Conservation (phyloP, 2,329 filamentous ascomycete genomes). For the Epichloe scottii region DNA sequence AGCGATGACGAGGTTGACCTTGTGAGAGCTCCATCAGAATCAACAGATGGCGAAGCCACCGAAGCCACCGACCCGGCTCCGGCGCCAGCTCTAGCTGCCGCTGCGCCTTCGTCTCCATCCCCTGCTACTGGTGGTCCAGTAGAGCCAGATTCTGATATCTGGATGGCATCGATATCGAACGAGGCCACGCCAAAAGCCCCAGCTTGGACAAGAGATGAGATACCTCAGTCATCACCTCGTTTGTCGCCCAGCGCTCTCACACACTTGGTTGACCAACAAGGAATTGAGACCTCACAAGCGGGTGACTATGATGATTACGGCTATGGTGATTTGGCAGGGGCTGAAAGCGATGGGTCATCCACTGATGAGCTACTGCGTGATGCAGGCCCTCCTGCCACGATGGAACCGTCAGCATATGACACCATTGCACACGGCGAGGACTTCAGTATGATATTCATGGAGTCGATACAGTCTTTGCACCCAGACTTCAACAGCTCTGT, state of each 20-base stretch:
- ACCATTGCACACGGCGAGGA: slow-evolving; percentile 38
- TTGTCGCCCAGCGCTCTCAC: slow-evolving; percentile 3
- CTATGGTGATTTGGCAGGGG: slow-evolving; percentile 13
- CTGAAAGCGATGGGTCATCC: slow-evolving; percentile 22
- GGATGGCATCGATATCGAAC: slow-evolving; percentile 30
- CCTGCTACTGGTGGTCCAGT: slow-evolving; percentile 2
- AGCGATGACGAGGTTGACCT: slow-evolving; percentile 19
- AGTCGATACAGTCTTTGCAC: slow-evolving; percentile 39
- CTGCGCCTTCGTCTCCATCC: slow-evolving; percentile 5
- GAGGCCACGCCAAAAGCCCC: slow-evolving; percentile 22
- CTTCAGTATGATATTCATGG: slow-evolving; percentile 48
- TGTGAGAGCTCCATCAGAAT: slow-evolving; percentile 13
- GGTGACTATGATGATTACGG: slow-evolving; percentile 14
- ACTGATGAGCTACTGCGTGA: slow-evolving; percentile 15
- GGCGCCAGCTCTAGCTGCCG: neutral
- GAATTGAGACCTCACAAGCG: slow-evolving; percentile 9
- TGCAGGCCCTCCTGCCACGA: slow-evolving; percentile 7
- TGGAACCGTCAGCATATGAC: slow-evolving; percentile 19
- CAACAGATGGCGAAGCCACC: slow-evolving; percentile 1
- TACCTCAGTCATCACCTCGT: slow-evolving; percentile 6
- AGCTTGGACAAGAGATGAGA: neutral
- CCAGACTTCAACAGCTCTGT: slow-evolving; percentile 24
- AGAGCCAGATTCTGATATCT: slow-evolving; percentile 29
- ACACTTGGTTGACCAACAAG: slow-evolving; percentile 1
- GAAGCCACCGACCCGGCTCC: neutral